These are phyloP conservation scores for Eucalyptus dawsonii DNA, from an alignment of 345 rosid genomes.

Conservation along the genomic window DNA sequence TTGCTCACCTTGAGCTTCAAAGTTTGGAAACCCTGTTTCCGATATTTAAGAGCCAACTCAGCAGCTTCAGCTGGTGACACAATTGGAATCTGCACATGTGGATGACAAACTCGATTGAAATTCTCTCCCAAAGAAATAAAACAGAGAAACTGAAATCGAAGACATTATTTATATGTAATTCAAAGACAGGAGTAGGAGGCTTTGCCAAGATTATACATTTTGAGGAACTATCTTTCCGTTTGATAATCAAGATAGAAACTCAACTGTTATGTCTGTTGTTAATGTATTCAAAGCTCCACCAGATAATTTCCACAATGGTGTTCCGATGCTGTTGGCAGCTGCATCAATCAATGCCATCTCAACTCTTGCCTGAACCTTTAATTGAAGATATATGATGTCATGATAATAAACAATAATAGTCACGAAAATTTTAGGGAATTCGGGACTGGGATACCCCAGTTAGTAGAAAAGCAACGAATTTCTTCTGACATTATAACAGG, in stretches of 20 bases:
- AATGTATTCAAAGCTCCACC: slow-evolving; percentile 62
- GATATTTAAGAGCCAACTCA: slow-evolving; percentile 58
- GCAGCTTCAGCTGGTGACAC: slow-evolving; percentile 71
- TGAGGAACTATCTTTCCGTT: neutral
- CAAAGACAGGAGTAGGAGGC: neutral
- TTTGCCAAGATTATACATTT: neutral
- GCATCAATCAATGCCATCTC: slow-evolving; percentile 96
- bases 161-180: neutral
- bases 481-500: neutral
- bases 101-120: neutral
- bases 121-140: neutral
- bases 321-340: slow-evolving; percentile 49
- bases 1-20: slow-evolving; percentile 89
- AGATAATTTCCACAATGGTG: slow-evolving; percentile 73
- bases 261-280: slow-evolving; percentile 87
- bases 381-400: neutral
- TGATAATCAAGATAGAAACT: slow-evolving; percentile 18
- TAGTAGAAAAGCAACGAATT: neutral
- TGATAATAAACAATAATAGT: neutral
- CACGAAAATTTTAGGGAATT: neutral
- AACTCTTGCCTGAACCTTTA: slow-evolving; percentile 70
- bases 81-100: slow-evolving; percentile 67
- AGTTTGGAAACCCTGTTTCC: slow-evolving; percentile 59
- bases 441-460: neutral
- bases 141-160: neutral